phyloP scores from a whole-genome alignment of 2,329 filamentous ascomycete genomes.

The Diaporthe nobilis region DNA sequence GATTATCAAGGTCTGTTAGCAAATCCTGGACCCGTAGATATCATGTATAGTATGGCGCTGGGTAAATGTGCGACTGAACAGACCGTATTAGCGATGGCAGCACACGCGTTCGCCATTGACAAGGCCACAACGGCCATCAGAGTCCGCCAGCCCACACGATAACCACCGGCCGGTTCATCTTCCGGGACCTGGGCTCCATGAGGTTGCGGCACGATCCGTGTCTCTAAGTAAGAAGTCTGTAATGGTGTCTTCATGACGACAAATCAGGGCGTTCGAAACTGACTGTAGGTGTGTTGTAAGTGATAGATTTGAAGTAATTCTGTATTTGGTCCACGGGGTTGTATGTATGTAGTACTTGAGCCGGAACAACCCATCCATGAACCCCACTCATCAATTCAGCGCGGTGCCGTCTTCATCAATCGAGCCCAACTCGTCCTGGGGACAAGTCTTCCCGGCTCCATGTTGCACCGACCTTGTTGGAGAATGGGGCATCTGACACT shows the following conservation, averaged over 20 bases:
- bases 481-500: not conserved
- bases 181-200: not conserved
- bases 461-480: not conserved
- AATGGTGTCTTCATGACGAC: not conserved
- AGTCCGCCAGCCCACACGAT: constrained; percentile 33
- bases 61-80: not conserved
- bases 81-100: constrained; percentile 37
- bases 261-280: not conserved
- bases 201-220: not conserved
- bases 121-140: constrained; percentile 35
- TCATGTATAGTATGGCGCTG: not conserved
- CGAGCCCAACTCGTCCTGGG: not conserved
- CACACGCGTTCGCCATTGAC: constrained; percentile 38
- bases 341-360: not conserved
- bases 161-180: not conserved
- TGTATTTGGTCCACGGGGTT: not conserved
- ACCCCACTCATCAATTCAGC: not conserved
- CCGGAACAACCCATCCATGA: too few relatives aligned
- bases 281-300: not conserved
- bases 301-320: not conserved
- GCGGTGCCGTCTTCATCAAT: not conserved
- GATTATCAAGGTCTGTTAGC: not conserved
- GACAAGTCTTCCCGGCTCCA: not conserved
- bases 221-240: not conserved
- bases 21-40: too few relatives aligned